Evolutionary conservation across 108 stramenopile genomes (phyloP).

Genomic region (Pseudonitzschia multiseries): DNA sequence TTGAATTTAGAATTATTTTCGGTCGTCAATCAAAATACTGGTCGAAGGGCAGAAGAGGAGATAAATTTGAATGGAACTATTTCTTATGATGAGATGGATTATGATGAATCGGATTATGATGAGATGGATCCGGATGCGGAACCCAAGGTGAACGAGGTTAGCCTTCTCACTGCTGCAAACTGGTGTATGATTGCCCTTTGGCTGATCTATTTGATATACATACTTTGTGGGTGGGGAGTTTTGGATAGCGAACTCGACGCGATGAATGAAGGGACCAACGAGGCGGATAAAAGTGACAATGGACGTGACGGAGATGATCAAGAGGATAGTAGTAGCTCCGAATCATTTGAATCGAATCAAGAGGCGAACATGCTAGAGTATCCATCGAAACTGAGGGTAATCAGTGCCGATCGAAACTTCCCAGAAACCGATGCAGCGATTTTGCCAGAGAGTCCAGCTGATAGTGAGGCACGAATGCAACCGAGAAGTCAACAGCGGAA

Average conservation of each 20-base stretch:
- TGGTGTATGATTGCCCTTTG: constrained; percentile 64
- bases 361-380: constrained; percentile 21
- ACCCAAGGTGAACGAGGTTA: not conserved
- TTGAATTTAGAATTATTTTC: constrained; percentile 26
- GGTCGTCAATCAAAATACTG: constrained; percentile 24
- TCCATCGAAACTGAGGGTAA: constrained; percentile 11
- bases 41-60: not conserved
- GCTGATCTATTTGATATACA: constrained; percentile 38
- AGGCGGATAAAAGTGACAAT: not conserved
- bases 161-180: constrained; percentile 25
- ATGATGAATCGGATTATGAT: not conserved
- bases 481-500: not conserved
- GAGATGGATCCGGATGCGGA: not conserved
- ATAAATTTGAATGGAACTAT: not conserved
- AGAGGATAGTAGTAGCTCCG: constrained; percentile 23
- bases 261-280: not conserved
- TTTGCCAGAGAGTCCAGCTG: not conserved
- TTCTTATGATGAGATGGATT: not conserved
- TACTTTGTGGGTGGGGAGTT: constrained; percentile 24
- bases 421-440: not conserved
- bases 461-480: constrained; percentile 1
- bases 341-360: constrained; percentile 26
- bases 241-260: not conserved
- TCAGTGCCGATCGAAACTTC: constrained; percentile 10
- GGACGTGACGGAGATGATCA: not conserved